Base-by-base conservation (phyloP, 148 eudicot genomes). In the Diospyros lotus region DNA sequence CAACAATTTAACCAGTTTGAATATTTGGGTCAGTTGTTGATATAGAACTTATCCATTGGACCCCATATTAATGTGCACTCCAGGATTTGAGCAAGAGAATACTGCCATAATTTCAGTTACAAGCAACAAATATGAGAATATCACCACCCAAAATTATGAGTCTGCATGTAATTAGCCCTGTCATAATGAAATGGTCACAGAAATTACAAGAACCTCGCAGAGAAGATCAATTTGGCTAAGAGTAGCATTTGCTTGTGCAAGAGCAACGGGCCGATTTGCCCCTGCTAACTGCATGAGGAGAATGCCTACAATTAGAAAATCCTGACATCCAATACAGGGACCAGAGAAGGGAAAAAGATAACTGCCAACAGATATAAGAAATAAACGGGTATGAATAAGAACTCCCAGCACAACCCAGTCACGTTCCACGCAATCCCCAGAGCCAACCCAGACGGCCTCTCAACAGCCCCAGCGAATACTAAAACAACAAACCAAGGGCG, bases 341-440 rank as follows among this genome's bases (percentile, higher is more conserved):
- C 52, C 8, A 48, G 4, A 8, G 8, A 48, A 48, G 8, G 52
- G 6, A 48, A 4, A 48, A 48, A 48, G 52, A 1, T 4, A 48
- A 48, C 52, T 28, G 28, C 28, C 28, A 0, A 28, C 0, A 28
- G 28, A 28, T 28, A 28, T 28, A 28, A 13, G 5, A 66, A 18
- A 74, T 2, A 39, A 28, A 1, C 40, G 53, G 60, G 66, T 13
- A 56, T 5, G 28, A 63, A 59, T 54, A 1, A 75, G 44, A 13
- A 71, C 51, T 84, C 91, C 98, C 94, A 86, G 77, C 59, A 94
- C 98, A 76, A 94, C 93, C 98, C 98, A 94, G 73, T 94, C 98
- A 75, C 98, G 98, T 83, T 94, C 98, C 86, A 86, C 81, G 97
- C 98, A 80, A 94, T 93, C 38, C 98, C 98, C 58, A 94, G 81